phyloP scores from a whole-genome alignment of 2,329 filamentous ascomycete species.

The Pseudogymnoascus sp. region DNA sequence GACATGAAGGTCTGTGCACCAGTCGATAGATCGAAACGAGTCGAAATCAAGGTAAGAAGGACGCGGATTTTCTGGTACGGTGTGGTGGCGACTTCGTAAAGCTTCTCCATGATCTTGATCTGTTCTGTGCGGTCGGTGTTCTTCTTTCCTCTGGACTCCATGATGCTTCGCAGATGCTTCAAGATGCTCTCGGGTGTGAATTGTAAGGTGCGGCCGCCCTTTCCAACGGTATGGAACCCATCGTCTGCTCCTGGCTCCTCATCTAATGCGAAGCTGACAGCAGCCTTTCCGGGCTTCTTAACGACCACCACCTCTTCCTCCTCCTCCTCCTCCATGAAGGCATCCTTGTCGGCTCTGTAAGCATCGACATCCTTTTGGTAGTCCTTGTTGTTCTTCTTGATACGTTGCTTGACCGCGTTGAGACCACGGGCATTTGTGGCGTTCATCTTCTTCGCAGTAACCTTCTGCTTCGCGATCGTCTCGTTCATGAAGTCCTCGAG shows the following conservation, averaged over 20 bases:
- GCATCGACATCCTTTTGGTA: conserved; percentile 80
- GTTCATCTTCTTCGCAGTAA: conserved; percentile 97
- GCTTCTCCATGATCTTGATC: conserved; percentile 95
- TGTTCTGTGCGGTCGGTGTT: conserved; percentile 94
- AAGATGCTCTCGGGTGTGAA: conserved; percentile 98
- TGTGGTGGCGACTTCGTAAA: conserved; percentile 78
- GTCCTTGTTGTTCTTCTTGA: conserved; percentile 98
- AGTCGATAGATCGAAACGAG: conserved; percentile 85
- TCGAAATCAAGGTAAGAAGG: conserved; percentile 83
- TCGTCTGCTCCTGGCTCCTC: conserved; percentile 62
- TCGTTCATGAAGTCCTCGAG: conserved; percentile 93
- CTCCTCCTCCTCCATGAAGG: conserved; percentile 78
- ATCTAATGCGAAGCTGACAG: conserved; percentile 44
- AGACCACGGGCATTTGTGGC: conserved; percentile 87
- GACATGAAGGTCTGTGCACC: conserved; percentile 79
- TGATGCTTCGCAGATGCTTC: conserved; percentile 87
- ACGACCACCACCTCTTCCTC: conserved; percentile 57
- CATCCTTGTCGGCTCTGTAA: conserved; percentile 79
- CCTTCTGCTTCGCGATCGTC: conserved; percentile 90
- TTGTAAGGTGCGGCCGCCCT: conserved; percentile 79
- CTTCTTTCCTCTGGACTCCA: conserved; percentile 97
- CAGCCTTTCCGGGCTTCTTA: conserved; percentile 48
- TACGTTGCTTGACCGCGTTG: conserved; percentile 95
- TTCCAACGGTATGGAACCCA: conserved; percentile 83
- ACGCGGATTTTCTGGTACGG: conserved; percentile 94